phyloP scores from a whole-genome alignment of 139 green algal genomes.

The Chloropicon primus region DNA sequence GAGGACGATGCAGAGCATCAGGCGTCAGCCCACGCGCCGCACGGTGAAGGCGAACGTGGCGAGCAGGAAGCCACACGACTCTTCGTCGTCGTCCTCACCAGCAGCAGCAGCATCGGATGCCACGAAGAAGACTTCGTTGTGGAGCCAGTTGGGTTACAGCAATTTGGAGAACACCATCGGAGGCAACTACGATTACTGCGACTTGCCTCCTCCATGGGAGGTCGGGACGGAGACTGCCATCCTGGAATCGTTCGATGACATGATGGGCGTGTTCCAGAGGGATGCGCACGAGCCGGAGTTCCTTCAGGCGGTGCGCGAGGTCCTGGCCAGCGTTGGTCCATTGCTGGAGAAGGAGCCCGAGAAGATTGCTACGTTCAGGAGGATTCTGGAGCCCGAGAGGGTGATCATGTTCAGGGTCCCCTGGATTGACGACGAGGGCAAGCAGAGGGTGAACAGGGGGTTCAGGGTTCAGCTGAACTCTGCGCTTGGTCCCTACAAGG shows the following conservation, averaged over 20 bases:
- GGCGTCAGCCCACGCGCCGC: too few relatives aligned
- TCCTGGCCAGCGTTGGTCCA: slow-evolving; percentile 33
- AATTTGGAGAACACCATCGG: too few relatives aligned
- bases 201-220: neutral
- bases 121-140: too few relatives aligned
- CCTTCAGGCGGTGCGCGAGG: slow-evolving; percentile 36
- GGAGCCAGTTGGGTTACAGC: too few relatives aligned
- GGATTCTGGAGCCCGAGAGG: slow-evolving; percentile 41
- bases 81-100: too few relatives aligned
- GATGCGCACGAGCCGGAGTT: slow-evolving; percentile 48
- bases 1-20: too few relatives aligned
- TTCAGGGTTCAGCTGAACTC: slow-evolving; percentile 62
- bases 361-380: slow-evolving; percentile 30
- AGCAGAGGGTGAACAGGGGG: slow-evolving; percentile 46
- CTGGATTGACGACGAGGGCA: slow-evolving; percentile 44
- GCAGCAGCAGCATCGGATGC: too few relatives aligned
- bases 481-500: slow-evolving; percentile 76
- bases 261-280: slow-evolving; percentile 18
- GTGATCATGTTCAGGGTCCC: slow-evolving; percentile 53
- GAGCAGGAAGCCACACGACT: too few relatives aligned
- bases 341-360: slow-evolving; percentile 44
- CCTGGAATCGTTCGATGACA: too few relatives aligned
- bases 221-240: too few relatives aligned
- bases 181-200: too few relatives aligned
- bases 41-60: too few relatives aligned